phyloP scores from a whole-genome alignment of 768 basidiomycete genomes.

The Nidula microcarpa region DNA sequence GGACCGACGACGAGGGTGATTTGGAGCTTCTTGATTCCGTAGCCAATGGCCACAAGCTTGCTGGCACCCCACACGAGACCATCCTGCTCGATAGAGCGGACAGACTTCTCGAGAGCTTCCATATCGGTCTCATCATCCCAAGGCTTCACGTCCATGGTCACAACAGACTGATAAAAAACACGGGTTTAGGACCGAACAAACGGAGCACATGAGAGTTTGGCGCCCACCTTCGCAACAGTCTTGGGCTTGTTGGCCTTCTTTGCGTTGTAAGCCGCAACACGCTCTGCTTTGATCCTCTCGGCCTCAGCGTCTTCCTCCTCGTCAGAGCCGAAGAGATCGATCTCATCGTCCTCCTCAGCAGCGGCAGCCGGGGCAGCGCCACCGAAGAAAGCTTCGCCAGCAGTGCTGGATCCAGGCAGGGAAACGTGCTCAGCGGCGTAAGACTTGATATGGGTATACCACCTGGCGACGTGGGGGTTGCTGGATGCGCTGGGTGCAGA shows the following conservation, averaged over 20 bases:
- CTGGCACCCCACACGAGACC: slow-evolving; percentile 96
- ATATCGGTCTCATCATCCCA: slow-evolving; percentile 99
- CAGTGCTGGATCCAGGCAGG: slow-evolving; percentile 83
- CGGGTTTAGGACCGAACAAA: slow-evolving; percentile 6
- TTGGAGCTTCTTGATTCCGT: slow-evolving; percentile 89
- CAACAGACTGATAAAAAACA: slow-evolving; percentile 68
- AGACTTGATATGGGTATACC: slow-evolving; percentile 94
- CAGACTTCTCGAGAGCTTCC: slow-evolving; percentile 75
- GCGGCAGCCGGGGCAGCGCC: slow-evolving; percentile 44
- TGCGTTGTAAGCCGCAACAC: slow-evolving; percentile 88
- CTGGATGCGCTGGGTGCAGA: slow-evolving; percentile 60
- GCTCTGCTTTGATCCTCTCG: slow-evolving; percentile 85
- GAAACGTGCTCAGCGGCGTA: slow-evolving; percentile 74
- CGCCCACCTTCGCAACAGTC: slow-evolving; percentile 76
- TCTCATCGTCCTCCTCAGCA: slow-evolving; percentile 67
- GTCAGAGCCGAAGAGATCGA: slow-evolving; percentile 87
- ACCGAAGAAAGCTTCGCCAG: slow-evolving; percentile 69
- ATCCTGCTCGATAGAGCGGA: slow-evolving; percentile 82
- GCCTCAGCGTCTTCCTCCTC: slow-evolving; percentile 84
- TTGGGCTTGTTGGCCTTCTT: slow-evolving; percentile 94
- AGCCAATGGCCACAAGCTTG: slow-evolving; percentile 91
- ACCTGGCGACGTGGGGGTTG: slow-evolving; percentile 77
- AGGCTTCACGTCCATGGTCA: slow-evolving; percentile 97
- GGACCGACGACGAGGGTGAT: slow-evolving; percentile 57
- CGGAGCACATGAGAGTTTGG: slow-evolving; percentile 2